Conservation (phyloP, 805 yeast genomes). For the Saccharomycopsis schoenii region DNA sequence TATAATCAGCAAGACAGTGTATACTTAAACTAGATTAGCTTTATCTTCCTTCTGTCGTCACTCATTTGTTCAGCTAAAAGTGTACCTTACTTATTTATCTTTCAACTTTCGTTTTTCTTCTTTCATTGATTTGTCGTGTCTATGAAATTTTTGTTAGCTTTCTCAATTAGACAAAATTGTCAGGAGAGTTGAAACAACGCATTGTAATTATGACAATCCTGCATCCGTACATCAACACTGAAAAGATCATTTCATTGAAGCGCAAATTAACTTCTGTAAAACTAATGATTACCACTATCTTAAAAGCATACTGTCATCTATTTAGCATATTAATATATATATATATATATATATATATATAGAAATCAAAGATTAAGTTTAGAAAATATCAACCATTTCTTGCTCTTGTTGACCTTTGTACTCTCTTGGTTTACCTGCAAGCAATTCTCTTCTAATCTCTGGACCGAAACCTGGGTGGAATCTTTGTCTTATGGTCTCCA, state of each 20-base stretch:
- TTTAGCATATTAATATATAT: background rate
- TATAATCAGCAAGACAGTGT: too few relatives aligned
- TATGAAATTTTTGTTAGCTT: background rate
- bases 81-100: too few relatives aligned
- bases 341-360: background rate
- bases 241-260: background rate
- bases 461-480: slow-evolving; percentile 85
- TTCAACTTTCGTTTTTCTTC: too few relatives aligned
- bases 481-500: slow-evolving; percentile 86
- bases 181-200: background rate
- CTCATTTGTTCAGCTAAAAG: too few relatives aligned
- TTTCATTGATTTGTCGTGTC: background rate
- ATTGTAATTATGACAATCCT: background rate
- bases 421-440: slow-evolving; percentile 73
- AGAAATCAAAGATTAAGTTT: background rate
- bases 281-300: too few relatives aligned
- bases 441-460: slow-evolving; percentile 85
- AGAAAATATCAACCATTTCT: slow-evolving; percentile 21
- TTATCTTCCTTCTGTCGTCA: too few relatives aligned
- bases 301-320: background rate
- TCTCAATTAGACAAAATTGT: background rate
- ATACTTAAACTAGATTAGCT: too few relatives aligned
- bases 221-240: background rate
- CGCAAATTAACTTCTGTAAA: background rate
- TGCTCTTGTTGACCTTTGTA: slow-evolving; percentile 20